These are phyloP conservation scores for Aurantiochytrium sp. DNA, from an alignment of 108 stramenopile species.

Conservation along the genomic window DNA sequence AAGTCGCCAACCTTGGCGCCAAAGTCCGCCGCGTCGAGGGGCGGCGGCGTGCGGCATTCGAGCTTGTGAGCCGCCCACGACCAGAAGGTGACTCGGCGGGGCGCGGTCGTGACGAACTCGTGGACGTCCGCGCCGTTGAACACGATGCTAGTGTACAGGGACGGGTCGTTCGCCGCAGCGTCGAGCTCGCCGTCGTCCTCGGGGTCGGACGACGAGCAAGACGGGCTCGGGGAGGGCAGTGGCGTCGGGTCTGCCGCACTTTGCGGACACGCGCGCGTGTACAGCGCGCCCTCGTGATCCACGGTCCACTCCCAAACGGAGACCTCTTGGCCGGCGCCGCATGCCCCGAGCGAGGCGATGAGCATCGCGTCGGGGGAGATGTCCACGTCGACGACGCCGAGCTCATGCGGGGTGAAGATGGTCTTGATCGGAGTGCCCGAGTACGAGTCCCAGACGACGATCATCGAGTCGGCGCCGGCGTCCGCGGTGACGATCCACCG, in stretches of 20 bases:
- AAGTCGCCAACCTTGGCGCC: not conserved
- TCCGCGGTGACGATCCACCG: conserved; percentile 64
- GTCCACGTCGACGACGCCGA: conserved; percentile 48
- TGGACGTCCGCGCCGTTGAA: conserved; percentile 42
- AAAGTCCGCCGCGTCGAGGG: not conserved
- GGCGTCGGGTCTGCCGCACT: not conserved
- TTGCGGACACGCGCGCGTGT: conserved; percentile 32
- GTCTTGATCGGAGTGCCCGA: conserved; percentile 54
- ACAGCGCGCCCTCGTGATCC: conserved; percentile 40
- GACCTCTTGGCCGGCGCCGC: not conserved
- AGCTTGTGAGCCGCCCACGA: conserved; percentile 45
- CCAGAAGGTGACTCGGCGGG: conserved; percentile 52
- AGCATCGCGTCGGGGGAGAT: conserved; percentile 45
- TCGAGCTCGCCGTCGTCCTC: too few relatives aligned
- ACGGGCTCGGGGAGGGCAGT: not conserved
- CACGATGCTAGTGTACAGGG: conserved; percentile 9
- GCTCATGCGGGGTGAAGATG: conserved; percentile 45
- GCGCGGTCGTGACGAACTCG: conserved; percentile 53
- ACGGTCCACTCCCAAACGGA: conserved; percentile 56
- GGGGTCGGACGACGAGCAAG: not conserved
- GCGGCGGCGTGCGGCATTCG: not conserved
- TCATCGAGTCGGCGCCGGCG: conserved; percentile 51
- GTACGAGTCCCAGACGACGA: conserved; percentile 58
- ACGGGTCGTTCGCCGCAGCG: not conserved
- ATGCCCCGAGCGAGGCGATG: conserved; percentile 38